Evolutionary conservation across 305 asterid species (phyloP).

Genomic region (Solanum hybrid): DNA sequence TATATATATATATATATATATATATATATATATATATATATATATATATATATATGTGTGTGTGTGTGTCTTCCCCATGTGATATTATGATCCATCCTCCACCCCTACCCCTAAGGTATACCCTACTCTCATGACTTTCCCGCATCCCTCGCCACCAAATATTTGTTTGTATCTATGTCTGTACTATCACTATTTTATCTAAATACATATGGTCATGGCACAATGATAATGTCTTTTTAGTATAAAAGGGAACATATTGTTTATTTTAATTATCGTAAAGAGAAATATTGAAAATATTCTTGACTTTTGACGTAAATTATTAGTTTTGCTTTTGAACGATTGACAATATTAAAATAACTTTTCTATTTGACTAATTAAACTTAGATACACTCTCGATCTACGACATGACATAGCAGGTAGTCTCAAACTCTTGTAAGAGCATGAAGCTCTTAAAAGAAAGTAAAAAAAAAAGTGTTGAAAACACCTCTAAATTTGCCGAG

Average conservation of each 20-base stretch:
- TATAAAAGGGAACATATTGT: neutral
- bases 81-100: neutral
- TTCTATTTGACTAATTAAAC: no score
- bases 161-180: neutral
- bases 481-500: neutral
- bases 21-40: no score
- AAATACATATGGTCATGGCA: neutral
- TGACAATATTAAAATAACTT: neutral
- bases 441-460: neutral
- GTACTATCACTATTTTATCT: neutral
- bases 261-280: neutral
- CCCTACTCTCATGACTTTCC: neutral
- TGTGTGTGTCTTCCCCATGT: neutral
- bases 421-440: no score
- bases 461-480: neutral
- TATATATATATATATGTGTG: neutral
- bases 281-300: no score
- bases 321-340: neutral
- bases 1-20: no score
- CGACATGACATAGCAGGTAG: neutral
- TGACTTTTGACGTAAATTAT: no score
- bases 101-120: neutral
- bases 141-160: neutral
- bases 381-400: no score
- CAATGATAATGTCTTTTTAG: neutral